phyloP scores from a whole-genome alignment of 1,139 yeast genomes.

The Suhomyces panamericanus region DNA sequence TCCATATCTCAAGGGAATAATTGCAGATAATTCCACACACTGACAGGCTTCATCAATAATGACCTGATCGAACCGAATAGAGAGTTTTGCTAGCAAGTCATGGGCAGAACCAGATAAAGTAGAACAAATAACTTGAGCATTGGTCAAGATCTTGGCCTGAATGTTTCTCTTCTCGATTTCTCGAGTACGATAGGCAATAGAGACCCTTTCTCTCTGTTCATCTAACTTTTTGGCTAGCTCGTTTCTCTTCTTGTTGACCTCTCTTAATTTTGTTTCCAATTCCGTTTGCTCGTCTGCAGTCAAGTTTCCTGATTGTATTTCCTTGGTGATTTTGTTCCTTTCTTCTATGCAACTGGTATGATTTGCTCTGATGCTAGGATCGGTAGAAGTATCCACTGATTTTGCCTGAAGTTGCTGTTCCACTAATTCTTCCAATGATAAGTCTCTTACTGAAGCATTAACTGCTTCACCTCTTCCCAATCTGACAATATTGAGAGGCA shows the following conservation, averaged over 20 bases:
- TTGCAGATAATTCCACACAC: conserved; percentile 88
- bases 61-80: conserved; percentile 86
- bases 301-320: conserved; percentile 35
- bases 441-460: conserved; percentile 75
- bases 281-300: conserved; percentile 42
- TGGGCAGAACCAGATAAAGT: conserved; percentile 96
- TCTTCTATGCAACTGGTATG: conserved; percentile 53
- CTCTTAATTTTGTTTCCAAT: conserved; percentile 52
- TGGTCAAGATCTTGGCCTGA: conserved; percentile 69
- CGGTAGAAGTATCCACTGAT: conserved; percentile 35
- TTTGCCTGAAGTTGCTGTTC: conserved; percentile 60
- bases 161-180: conserved; percentile 76
- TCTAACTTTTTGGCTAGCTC: conserved; percentile 74
- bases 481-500: conserved; percentile 77
- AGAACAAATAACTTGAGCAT: conserved; percentile 88
- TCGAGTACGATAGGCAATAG: conserved; percentile 67
- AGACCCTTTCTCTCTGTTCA: conserved; percentile 70
- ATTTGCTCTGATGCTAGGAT: conserved; percentile 50
- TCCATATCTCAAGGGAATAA: conserved; percentile 92
- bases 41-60: conserved; percentile 98
- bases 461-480: conserved; percentile 90
- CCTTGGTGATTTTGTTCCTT: conserved; percentile 48
- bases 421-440: conserved; percentile 84
- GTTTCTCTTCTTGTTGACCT: conserved; percentile 59
- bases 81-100: conserved; percentile 72